A percentile compares a stretch with the other conserved stretches of the same genome.
Evolutionary conservation across 2,329 filamentous ascomycete genomes (phyloP).

Genomic region (Ophiostoma tasmaniense): DNA sequence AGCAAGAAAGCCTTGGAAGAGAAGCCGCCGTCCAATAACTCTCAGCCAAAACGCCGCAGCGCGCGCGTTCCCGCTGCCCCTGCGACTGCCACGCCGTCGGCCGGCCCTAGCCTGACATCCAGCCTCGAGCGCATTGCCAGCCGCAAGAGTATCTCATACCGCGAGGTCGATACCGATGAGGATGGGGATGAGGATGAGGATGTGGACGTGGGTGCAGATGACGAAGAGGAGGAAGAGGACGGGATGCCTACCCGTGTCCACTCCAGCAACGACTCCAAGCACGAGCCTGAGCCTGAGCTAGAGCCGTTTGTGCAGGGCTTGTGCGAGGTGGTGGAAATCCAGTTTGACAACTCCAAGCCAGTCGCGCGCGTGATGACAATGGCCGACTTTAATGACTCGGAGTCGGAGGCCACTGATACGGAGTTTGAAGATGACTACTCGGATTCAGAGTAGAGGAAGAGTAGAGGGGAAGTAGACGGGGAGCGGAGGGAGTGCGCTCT

Average conservation of each 20-base stretch:
- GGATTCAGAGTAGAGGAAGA: constrained; percentile 26
- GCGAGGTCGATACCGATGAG: constrained; percentile 40
- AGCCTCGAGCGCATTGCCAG: constrained; percentile 5
- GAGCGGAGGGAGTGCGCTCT: neutral
- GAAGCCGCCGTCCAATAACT: neutral
- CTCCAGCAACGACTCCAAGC: neutral
- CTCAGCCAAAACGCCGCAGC: constrained; percentile 26
- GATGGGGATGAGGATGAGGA: constrained; percentile 16
- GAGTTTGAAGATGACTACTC: constrained; percentile 40
- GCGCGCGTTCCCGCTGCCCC: constrained; percentile 31
- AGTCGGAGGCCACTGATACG: constrained; percentile 35
- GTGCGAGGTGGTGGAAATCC: constrained; percentile 61
- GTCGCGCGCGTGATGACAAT: constrained; percentile 56
- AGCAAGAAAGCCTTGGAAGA: neutral
- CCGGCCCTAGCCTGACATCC: constrained; percentile 23
- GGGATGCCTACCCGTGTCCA: neutral
- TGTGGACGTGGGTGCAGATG: neutral
- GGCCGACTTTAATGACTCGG: constrained; percentile 58
- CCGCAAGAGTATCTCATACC: constrained; percentile 29
- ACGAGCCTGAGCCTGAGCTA: neutral
- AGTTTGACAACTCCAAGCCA: constrained; percentile 68
- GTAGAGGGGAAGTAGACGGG: neutral
- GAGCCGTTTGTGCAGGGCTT: constrained; percentile 51
- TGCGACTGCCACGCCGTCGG: constrained; percentile 16
- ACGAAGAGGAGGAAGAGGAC: neutral